phyloP scores from a whole-genome alignment of 306 rosid species.

The apple (Malus domestica) region DNA sequence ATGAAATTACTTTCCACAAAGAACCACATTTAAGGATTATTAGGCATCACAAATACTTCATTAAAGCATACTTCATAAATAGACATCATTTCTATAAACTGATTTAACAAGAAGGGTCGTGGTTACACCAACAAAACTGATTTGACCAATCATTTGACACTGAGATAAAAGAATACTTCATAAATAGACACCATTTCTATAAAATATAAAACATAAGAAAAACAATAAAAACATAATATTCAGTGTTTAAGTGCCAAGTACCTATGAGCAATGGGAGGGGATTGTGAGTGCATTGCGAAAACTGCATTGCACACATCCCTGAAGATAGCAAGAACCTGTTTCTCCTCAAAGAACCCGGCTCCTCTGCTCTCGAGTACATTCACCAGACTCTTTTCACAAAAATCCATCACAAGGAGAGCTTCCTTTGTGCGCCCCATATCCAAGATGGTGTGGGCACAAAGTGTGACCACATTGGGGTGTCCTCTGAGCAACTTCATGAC shows the following conservation, averaged over 20 bases:
- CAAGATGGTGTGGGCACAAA: slow-evolving; percentile 62
- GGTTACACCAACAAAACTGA: background rate
- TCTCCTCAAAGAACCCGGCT: slow-evolving; percentile 79
- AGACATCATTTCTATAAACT: background rate
- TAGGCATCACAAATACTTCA: background rate
- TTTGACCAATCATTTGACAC: background rate
- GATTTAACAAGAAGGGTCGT: background rate
- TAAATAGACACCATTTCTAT: background rate
- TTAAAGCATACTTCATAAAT: background rate
- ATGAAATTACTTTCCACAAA: background rate
- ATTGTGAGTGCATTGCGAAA: slow-evolving; percentile 87
- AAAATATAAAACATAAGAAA: background rate
- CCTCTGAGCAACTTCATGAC: slow-evolving; percentile 79
- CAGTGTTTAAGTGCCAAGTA: slow-evolving; percentile 24
- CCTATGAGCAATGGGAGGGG: slow-evolving; percentile 95
- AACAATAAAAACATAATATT: background rate
- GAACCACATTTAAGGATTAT: background rate
- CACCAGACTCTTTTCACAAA: slow-evolving; percentile 84
- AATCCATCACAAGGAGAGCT: slow-evolving; percentile 88
- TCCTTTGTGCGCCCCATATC: slow-evolving; percentile 96
- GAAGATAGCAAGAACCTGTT: slow-evolving; percentile 70
- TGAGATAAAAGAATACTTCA: background rate
- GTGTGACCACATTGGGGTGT: slow-evolving; percentile 86
- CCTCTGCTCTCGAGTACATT: slow-evolving; percentile 88
- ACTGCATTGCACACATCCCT: slow-evolving; percentile 91